Conservation (phyloP, 2,329 filamentous ascomycete genomes). For the Stachybotrys chartarum region DNA sequence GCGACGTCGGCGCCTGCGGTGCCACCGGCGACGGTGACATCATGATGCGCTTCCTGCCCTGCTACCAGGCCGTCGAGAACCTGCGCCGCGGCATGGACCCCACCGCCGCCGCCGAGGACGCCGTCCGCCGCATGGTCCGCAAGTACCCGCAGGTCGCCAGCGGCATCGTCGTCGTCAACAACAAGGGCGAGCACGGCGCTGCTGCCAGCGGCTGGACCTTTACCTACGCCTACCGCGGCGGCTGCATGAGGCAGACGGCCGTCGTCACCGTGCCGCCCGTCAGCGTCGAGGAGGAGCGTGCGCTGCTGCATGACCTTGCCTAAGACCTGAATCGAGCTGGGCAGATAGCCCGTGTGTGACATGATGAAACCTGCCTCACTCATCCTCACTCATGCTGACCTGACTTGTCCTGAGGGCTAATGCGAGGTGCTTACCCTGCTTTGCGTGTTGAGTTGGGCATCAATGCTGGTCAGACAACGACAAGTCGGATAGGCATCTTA, state of each 20-base stretch:
- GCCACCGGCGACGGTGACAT: conserved; percentile 51
- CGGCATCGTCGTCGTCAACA: conserved; percentile 45
- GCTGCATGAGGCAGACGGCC: conserved; percentile 35
- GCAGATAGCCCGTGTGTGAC: not conserved
- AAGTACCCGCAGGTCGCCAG: conserved; percentile 38
- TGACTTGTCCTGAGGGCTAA: too few species aligned
- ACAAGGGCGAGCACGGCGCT: conserved; percentile 38
- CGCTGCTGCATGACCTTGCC: not conserved
- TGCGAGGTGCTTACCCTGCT: too few species aligned
- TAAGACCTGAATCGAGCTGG: not conserved
- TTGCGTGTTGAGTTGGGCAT: not conserved
- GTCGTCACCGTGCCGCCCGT: conserved; percentile 32
- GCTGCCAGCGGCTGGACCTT: conserved; percentile 49
- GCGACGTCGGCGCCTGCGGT: conserved; percentile 45
- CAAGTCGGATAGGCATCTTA: not conserved
- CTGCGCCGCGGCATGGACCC: conserved; percentile 41
- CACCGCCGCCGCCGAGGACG: conserved; percentile 41
- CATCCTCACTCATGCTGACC: too few species aligned
- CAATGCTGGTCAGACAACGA: not conserved
- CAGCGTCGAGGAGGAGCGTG: not conserved
- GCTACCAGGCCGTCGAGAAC: conserved; percentile 50
- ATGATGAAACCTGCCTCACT: not conserved
- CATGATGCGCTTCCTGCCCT: conserved; percentile 51
- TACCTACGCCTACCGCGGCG: conserved; percentile 43
- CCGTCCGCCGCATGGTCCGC: conserved; percentile 38